These are phyloP conservation scores for Aspergillus funiculosus DNA, from an alignment of 495 filamentous ascomycete genomes.

Conservation along the genomic window DNA sequence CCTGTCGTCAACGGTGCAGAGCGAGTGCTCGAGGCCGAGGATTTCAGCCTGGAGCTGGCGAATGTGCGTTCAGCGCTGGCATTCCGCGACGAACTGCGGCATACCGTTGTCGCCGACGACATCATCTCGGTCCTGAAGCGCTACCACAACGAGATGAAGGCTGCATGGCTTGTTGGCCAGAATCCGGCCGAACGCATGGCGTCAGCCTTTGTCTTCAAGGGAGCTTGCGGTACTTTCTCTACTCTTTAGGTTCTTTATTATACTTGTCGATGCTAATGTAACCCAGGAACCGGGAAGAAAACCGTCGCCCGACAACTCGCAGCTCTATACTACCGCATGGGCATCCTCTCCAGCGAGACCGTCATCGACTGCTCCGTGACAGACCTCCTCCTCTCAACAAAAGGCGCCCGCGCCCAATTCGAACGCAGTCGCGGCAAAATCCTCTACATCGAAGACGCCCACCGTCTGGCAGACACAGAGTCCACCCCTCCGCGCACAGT, in stretches of 20 bases:
- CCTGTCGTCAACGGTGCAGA: neutral
- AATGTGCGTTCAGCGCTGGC: constrained; percentile 3
- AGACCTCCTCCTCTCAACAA: constrained; percentile 31
- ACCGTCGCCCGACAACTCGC: constrained; percentile 35
- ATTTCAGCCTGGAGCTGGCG: constrained; percentile 13
- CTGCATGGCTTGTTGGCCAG: constrained; percentile 10
- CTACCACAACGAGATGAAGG: constrained; percentile 19
- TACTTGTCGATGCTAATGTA: neutral
- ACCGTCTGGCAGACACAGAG: constrained; percentile 47
- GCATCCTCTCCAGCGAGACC: constrained; percentile 30
- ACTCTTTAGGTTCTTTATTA: neutral
- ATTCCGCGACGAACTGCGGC: constrained; percentile 14
- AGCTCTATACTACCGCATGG: constrained; percentile 31
- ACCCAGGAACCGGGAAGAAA: constrained; percentile 43
- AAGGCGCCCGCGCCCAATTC: constrained; percentile 51
- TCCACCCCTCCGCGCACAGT: constrained; percentile 55
- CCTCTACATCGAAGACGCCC: constrained; percentile 65
- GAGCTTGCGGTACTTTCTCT: constrained; percentile 7
- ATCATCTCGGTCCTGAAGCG: constrained; percentile 14
- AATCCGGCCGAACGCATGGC: constrained; percentile 11
- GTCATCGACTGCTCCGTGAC: constrained; percentile 36
- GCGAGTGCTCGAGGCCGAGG: constrained; percentile 15
- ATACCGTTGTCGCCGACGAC: constrained; percentile 18
- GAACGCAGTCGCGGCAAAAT: constrained; percentile 58
- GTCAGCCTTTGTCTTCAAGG: constrained; percentile 18